Conservation (phyloP, 805 yeast species). For the Saccharomycopsis sp. region DNA sequence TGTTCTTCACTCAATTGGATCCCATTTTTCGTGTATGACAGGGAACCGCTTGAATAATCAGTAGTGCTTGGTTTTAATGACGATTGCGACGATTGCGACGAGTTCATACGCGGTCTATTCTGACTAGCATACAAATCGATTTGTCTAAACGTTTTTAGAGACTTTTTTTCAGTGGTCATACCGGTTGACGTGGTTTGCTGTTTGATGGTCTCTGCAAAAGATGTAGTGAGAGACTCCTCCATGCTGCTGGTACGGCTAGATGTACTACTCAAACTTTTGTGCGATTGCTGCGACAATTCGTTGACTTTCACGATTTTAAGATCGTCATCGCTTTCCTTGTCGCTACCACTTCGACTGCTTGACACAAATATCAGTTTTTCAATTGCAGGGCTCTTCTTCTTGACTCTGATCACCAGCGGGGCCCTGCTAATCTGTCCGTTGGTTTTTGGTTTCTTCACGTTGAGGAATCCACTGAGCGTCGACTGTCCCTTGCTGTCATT, state of each 20-base stretch:
- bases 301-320: neutral
- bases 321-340: neutral
- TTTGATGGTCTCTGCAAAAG: neutral
- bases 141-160: neutral
- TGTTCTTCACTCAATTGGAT: constrained; percentile 41
- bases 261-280: neutral
- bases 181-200: neutral
- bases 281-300: neutral
- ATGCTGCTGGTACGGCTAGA: neutral
- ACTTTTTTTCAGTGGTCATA: neutral
- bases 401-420: neutral
- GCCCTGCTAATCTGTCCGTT: neutral
- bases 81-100: neutral
- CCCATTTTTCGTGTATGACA: neutral
- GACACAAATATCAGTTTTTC: neutral
- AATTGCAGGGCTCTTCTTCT: neutral
- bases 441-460: neutral
- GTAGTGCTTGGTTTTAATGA: neutral
- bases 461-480: neutral
- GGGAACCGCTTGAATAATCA: neutral
- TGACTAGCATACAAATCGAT: neutral
- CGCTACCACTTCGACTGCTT: neutral
- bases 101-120: neutral
- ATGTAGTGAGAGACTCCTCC: neutral
- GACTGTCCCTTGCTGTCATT: neutral